These are phyloP conservation scores for Emericellopsis atlantica DNA, from an alignment of 2,329 filamentous ascomycete species.

Conservation along the genomic window DNA sequence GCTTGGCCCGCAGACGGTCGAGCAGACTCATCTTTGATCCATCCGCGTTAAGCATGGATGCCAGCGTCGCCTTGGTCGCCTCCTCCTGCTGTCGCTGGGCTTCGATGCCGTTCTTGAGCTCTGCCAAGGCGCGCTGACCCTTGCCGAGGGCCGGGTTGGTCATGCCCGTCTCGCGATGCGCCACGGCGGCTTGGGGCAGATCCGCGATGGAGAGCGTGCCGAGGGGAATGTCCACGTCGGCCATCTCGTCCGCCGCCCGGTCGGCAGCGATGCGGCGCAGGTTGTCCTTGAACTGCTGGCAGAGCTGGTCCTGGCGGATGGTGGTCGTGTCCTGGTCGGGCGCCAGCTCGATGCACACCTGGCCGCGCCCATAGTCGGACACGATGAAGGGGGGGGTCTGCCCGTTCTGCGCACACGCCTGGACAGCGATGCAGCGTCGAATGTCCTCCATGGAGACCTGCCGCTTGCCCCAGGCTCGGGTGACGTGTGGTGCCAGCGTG, in stretches of 20 bases:
- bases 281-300: slow-evolving; percentile 40
- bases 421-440: slow-evolving; percentile 52
- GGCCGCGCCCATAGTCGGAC: slow-evolving; percentile 38
- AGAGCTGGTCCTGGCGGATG: slow-evolving; percentile 37
- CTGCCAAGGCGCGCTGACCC: slow-evolving; percentile 56
- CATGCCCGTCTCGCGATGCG: slow-evolving; percentile 12
- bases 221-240: slow-evolving; percentile 34
- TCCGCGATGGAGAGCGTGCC: slow-evolving; percentile 36
- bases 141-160: slow-evolving; percentile 47
- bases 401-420: slow-evolving; percentile 22
- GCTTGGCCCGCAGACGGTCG: slow-evolving; percentile 64
- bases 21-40: slow-evolving; percentile 53
- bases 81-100: slow-evolving; percentile 33
- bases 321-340: slow-evolving; percentile 12
- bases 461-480: slow-evolving; percentile 61
- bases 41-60: slow-evolving; percentile 24
- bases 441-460: slow-evolving; percentile 54
- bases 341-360: slow-evolving; percentile 46
- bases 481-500: slow-evolving; percentile 47
- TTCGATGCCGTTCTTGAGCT: slow-evolving; percentile 51
- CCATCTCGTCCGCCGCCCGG: slow-evolving; percentile 11
- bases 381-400: slow-evolving; percentile 26
- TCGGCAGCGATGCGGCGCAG: slow-evolving; percentile 31
- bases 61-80: slow-evolving; percentile 19
- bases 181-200: slow-evolving; percentile 22